Percentiles rank a stretch among this genome's conserved stretches.
Conservation (phyloP, 164 flowering plant species). For the Houttuynia cordata region DNA sequence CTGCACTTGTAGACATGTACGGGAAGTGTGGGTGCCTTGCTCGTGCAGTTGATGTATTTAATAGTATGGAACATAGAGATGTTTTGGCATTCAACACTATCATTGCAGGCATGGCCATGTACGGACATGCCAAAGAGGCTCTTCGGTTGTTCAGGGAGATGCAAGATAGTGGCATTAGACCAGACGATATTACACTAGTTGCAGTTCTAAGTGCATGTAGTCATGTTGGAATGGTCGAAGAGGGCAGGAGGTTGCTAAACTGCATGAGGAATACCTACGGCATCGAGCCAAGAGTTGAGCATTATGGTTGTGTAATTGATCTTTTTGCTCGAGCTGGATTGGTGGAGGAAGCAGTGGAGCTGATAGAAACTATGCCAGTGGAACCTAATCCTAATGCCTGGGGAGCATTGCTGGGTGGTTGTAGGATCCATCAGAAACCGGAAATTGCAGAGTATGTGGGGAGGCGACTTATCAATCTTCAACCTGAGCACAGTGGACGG, state of each 20-base stretch:
- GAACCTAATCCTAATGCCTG: constrained; percentile 12
- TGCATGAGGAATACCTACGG: constrained; percentile 4
- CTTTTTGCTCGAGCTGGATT: constrained; percentile 6
- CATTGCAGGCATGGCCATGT: constrained; percentile 24
- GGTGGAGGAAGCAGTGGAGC: constrained; percentile 5
- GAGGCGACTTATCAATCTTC: constrained; percentile 18
- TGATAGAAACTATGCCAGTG: constrained; percentile 7
- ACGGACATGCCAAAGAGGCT: constrained; percentile 18
- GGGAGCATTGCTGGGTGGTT: constrained; percentile 11
- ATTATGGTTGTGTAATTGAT: constrained; percentile 9
- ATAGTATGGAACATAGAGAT: constrained; percentile 15
- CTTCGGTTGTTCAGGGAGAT: constrained; percentile 14
- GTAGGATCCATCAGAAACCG: constrained; percentile 6
- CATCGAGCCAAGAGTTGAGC: constrained; percentile 7
- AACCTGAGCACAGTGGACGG: constrained; percentile 30
- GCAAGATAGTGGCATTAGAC: constrained; percentile 12
- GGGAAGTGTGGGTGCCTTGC: constrained; percentile 25
- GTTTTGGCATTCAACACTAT: constrained; percentile 27
- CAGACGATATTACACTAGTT: constrained; percentile 11
- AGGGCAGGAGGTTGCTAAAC: constrained; percentile 3
- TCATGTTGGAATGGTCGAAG: constrained; percentile 12
- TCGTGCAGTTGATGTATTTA: constrained; percentile 13
- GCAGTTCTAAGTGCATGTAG: constrained; percentile 11
- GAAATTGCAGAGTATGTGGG: constrained; percentile 21
- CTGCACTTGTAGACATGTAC: constrained; percentile 27